Evolutionary conservation across 1,139 yeast species (phyloP).

Genomic region (Yamadazyma oceani): DNA sequence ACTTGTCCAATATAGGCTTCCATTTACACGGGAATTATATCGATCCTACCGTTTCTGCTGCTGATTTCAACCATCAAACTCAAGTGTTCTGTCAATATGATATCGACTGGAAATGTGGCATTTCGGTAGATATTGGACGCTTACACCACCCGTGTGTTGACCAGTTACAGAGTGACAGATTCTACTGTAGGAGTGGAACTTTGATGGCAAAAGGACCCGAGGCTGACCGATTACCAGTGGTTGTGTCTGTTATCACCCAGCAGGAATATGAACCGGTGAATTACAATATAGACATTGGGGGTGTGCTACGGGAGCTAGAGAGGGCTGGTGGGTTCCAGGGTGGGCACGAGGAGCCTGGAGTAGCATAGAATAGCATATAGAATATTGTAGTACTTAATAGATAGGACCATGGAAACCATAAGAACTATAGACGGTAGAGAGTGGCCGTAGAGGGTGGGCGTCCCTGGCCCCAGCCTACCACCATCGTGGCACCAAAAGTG

Average conservation of each 20-base stretch:
- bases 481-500: no score
- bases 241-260: slow-evolving; percentile 25
- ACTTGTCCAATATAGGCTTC: slow-evolving; percentile 32
- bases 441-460: no score
- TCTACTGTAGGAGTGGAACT: slow-evolving; percentile 23
- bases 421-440: no score
- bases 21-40: slow-evolving; percentile 4
- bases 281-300: neutral
- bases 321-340: neutral
- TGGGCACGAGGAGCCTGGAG: no score
- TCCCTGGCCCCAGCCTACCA: no score
- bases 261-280: slow-evolving; percentile 1
- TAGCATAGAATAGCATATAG: neutral
- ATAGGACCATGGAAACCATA: neutral
- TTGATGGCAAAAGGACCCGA: slow-evolving; percentile 9
- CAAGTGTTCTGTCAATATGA: neutral
- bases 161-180: slow-evolving; percentile 3
- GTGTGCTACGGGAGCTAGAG: neutral
- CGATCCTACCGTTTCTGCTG: slow-evolving; percentile 1
- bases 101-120: slow-evolving; percentile 3
- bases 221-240: slow-evolving; percentile 23
- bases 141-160: neutral
- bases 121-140: neutral
- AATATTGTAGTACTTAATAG: no score
- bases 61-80: slow-evolving; percentile 1